Percentiles rank a stretch among this genome's conserved stretches.
Conservation (phyloP, 2,329 filamentous ascomycete species). For the Eurotiales sp. region DNA sequence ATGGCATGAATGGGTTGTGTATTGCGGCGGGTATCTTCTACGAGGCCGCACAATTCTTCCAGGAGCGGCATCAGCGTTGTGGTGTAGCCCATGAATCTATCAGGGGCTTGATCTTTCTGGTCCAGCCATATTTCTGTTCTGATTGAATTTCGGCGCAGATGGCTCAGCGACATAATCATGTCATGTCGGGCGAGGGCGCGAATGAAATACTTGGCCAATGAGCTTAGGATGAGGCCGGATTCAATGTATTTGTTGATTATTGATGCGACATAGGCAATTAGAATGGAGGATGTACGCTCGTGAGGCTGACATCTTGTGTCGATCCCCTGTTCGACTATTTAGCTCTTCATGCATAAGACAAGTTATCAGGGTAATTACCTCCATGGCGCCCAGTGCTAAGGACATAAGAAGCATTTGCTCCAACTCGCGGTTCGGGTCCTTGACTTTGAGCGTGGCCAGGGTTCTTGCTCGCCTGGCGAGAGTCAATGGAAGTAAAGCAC, state of each 20-base stretch:
- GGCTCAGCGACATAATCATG: conserved; percentile 27
- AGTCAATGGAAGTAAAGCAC: neutral
- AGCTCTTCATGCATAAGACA: neutral
- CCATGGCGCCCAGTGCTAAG: neutral
- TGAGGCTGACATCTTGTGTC: neutral
- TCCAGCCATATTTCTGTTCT: conserved; percentile 26
- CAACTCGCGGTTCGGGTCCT: neutral
- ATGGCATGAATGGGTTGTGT: neutral
- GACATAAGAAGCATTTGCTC: neutral
- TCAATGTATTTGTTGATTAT: conserved; percentile 14
- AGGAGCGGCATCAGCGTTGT: conserved; percentile 28
- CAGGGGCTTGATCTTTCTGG: conserved; percentile 18
- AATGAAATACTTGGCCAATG: conserved; percentile 28
- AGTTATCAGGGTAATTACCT: neutral
- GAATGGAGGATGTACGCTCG: neutral
- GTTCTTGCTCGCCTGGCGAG: neutral
- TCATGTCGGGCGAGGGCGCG: conserved; percentile 31
- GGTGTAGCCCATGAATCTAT: conserved; percentile 31
- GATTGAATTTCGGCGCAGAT: conserved; percentile 22
- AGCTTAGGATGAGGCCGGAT: conserved; percentile 20
- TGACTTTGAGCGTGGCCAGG: neutral
- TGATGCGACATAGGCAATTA: neutral
- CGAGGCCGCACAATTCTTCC: conserved; percentile 25
- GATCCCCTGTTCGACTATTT: neutral
- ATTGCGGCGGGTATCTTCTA: conserved; percentile 20